phyloP scores from a whole-genome alignment of 208 protist genomes.

The Acanthamoeba royreba region DNA sequence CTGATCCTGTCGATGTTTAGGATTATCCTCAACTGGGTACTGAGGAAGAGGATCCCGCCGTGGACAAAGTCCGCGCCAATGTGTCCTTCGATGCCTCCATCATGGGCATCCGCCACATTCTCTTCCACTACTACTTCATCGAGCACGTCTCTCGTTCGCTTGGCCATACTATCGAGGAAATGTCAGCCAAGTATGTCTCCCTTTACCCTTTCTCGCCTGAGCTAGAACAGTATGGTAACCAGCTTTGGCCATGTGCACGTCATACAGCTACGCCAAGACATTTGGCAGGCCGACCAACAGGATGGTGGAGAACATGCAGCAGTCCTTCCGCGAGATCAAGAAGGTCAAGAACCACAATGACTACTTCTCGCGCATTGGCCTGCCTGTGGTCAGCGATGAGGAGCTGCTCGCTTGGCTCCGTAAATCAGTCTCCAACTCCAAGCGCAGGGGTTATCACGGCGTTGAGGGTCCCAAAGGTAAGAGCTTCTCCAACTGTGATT shows the following conservation, averaged over 20 bases:
- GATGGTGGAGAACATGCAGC: conserved; percentile 50
- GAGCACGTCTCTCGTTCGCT: conserved; percentile 13
- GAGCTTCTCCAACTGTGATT: not conserved
- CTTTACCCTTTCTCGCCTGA: not conserved
- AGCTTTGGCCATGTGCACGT: not conserved
- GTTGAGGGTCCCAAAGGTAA: conserved; percentile 16
- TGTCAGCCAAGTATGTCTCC: not conserved
- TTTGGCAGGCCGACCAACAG: not conserved
- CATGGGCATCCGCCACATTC: conserved; percentile 28
- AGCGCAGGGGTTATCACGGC: conserved; percentile 1
- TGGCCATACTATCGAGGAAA: not conserved
- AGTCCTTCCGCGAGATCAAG: conserved; percentile 40
- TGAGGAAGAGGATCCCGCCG: not conserved
- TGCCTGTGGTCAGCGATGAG: conserved; percentile 8
- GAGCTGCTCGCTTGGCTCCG: not conserved
- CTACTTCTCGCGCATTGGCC: conserved; percentile 23
- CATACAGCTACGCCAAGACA: not conserved
- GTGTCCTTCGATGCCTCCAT: conserved; percentile 37
- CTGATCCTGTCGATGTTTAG: not conserved
- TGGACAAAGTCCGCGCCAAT: conserved; percentile 25
- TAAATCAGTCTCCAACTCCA: conserved; percentile 34
- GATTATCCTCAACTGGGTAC: conserved; percentile 9
- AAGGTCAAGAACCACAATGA: conserved; percentile 46
- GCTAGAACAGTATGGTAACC: not conserved
- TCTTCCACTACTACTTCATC: conserved; percentile 50